phyloP scores from a whole-genome alignment of 2,329 filamentous ascomycete species.

The Trichothecium roseum region DNA sequence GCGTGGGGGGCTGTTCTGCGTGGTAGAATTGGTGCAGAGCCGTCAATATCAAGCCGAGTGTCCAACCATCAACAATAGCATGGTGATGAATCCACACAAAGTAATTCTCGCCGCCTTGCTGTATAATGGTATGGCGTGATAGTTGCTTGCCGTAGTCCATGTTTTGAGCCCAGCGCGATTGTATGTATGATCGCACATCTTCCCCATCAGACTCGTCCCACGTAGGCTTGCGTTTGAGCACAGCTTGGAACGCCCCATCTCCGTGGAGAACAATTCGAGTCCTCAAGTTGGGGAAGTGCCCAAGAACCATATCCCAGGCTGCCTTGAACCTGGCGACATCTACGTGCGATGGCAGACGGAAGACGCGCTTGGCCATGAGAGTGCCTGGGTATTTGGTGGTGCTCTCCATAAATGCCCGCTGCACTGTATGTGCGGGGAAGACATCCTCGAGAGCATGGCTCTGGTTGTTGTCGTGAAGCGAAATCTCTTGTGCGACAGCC shows the following conservation, averaged over 20 bases:
- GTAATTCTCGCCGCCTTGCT: slow-evolving; percentile 3
- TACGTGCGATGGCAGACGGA: background rate
- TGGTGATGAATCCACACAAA: slow-evolving; percentile 11
- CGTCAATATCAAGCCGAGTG: slow-evolving; percentile 4
- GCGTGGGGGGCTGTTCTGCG: slow-evolving; percentile 8
- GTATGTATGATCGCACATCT: background rate
- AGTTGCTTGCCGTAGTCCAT: slow-evolving; percentile 6
- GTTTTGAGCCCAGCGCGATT: background rate
- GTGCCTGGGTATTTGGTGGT: background rate
- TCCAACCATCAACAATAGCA: slow-evolving; percentile 10
- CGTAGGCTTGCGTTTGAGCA: background rate
- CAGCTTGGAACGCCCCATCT: background rate
- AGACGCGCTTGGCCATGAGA: background rate
- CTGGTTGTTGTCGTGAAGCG: background rate
- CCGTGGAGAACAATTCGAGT: slow-evolving; percentile 1
- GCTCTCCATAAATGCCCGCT: background rate
- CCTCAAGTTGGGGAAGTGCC: background rate
- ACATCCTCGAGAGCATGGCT: background rate
- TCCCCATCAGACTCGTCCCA: background rate
- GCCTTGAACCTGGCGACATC: background rate
- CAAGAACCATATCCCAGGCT: background rate
- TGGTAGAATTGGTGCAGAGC: background rate
- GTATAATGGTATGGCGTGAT: slow-evolving; percentile 5
- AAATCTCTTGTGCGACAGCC: background rate
- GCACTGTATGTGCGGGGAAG: background rate